These are phyloP conservation scores for Phytophthora cactorum DNA, from an alignment of 352 stramenopile species.

Conservation along the genomic window DNA sequence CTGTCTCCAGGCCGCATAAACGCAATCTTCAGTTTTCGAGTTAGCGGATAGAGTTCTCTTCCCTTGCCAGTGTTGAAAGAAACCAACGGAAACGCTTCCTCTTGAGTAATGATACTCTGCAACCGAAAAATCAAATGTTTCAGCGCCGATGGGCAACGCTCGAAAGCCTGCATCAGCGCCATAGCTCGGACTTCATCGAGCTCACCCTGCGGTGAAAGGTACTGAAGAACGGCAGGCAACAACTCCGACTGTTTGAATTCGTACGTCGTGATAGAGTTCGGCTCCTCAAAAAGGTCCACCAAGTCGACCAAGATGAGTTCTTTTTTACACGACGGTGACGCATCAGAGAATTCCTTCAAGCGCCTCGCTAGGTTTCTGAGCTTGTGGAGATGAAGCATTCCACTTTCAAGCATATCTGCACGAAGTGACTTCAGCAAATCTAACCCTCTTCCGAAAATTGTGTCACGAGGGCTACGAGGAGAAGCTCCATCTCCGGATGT, in stretches of 20 bases:
- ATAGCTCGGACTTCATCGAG: conserved; percentile 44
- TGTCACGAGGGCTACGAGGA: conserved; percentile 29
- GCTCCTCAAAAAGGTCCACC: conserved; percentile 78
- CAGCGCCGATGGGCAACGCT: conserved; percentile 51
- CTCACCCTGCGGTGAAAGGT: conserved; percentile 43
- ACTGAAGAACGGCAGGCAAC: conserved; percentile 66
- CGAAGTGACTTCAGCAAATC: conserved; percentile 63
- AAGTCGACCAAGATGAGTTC: conserved; percentile 73
- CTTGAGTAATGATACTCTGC: conserved; percentile 81
- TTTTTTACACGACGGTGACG: conserved; percentile 36
- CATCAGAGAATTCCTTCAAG: conserved; percentile 52
- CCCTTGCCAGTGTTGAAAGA: conserved; percentile 72
- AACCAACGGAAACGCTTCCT: conserved; percentile 69
- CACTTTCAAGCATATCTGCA: conserved; percentile 75
- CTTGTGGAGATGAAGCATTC: conserved; percentile 79
- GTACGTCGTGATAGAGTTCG: conserved; percentile 81
- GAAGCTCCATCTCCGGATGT: conserved; percentile 16
- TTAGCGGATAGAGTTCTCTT: conserved; percentile 79
- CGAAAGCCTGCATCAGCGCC: conserved; percentile 53
- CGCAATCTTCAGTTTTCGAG: conserved; percentile 69
- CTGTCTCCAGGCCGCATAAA: conserved; percentile 40
- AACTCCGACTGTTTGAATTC: conserved; percentile 87
- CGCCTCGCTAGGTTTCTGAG: conserved; percentile 72
- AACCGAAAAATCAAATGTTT: conserved; percentile 65
- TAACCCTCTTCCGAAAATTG: conserved; percentile 62